phyloP scores from a whole-genome alignment of 2,329 filamentous ascomycete species.

The Madurella mycetomatis region DNA sequence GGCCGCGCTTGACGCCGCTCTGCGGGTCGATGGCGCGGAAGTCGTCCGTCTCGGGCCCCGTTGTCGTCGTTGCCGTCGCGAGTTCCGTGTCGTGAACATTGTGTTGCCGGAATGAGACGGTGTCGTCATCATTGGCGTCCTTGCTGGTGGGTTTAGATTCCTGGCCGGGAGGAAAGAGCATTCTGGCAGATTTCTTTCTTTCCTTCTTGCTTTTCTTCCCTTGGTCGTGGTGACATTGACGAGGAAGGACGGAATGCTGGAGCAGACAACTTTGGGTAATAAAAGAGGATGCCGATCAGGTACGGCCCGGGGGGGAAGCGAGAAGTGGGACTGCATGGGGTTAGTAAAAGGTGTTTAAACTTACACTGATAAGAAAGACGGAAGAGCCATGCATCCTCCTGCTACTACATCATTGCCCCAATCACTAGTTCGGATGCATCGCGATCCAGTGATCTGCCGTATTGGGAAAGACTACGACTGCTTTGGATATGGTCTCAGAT shows the following conservation, averaged over 20 bases:
- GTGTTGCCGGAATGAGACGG: too few species aligned
- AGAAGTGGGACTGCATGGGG: neutral
- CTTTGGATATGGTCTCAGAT: neutral
- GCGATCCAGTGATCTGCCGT: neutral
- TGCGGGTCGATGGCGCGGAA: conserved; percentile 52
- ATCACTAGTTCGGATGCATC: neutral
- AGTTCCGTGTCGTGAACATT: neutral
- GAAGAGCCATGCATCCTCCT: neutral
- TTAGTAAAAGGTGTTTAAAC: conserved; percentile 5
- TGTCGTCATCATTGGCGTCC: too few species aligned
- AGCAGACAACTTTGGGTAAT: neutral
- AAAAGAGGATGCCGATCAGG: conserved; percentile 7
- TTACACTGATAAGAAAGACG: neutral
- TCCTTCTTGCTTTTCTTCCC: neutral
- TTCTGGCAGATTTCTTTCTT: neutral
- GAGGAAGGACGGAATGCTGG: neutral
- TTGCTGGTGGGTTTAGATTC: too few species aligned
- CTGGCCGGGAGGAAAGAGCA: neutral
- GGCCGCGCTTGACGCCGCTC: conserved; percentile 62
- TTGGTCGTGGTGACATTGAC: neutral
- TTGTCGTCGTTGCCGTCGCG: conserved; percentile 1
- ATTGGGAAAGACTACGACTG: neutral
- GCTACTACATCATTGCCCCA: neutral
- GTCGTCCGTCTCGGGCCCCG: conserved; percentile 36
- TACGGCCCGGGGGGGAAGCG: neutral